A percentile compares a stretch with the other conserved stretches of the same genome.
Conservation (phyloP, 257 asterid genomes). For the Capsicum baccatum region DNA sequence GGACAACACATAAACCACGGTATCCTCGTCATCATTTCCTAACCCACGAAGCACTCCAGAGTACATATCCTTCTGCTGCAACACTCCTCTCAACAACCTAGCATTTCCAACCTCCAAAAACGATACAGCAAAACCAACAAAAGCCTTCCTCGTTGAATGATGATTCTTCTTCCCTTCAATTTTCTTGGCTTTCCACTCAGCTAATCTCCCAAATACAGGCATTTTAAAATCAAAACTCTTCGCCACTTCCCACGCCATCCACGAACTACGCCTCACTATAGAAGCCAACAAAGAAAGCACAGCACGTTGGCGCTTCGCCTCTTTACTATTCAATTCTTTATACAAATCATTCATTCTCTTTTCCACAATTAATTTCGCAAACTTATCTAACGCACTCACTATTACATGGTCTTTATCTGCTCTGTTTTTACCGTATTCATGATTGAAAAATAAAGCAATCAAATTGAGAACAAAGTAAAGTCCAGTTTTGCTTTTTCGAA, state of each 20-base stretch:
- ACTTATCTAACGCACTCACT: conserved; percentile 58
- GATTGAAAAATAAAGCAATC: conserved; percentile 59
- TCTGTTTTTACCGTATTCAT: conserved; percentile 39
- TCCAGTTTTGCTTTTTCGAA: conserved; percentile 62
- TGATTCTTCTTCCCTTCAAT: conserved; percentile 50
- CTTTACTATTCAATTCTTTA: conserved; percentile 75
- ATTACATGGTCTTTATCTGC: conserved; percentile 26
- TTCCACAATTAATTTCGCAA: conserved; percentile 57
- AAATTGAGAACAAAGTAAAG: conserved; percentile 56
- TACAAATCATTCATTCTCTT: conserved; percentile 71
- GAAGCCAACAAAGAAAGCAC: conserved; percentile 66
- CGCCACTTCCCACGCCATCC: conserved; percentile 78
- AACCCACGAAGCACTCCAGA: conserved; percentile 86
- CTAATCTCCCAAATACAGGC: conserved; percentile 55
- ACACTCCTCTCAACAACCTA: conserved; percentile 75
- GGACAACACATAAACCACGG: conserved; percentile 56
- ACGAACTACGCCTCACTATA: conserved; percentile 63
- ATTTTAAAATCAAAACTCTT: conserved; percentile 74
- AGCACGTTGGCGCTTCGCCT: conserved; percentile 66
- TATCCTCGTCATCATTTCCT: conserved; percentile 83
- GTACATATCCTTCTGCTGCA: conserved; percentile 89
- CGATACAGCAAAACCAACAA: conserved; percentile 78
- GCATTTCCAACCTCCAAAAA: conserved; percentile 83
- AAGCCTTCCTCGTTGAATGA: conserved; percentile 68
- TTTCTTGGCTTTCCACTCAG: conserved; percentile 67